Base-by-base conservation (phyloP, 371 early-diverging fungal species). In the Nematocida homosporus region DNA sequence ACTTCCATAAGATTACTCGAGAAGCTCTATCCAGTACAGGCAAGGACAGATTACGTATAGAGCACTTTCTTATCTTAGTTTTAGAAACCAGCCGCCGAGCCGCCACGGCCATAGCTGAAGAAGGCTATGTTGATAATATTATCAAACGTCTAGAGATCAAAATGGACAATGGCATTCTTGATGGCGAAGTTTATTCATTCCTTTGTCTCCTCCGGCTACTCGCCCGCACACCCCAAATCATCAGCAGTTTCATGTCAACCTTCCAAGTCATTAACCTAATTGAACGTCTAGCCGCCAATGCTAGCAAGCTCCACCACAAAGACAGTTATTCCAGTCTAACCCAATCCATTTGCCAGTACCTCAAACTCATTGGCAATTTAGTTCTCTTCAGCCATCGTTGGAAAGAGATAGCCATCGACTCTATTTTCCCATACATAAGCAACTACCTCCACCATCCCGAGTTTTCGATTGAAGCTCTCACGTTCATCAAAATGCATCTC, bases 241-340 rank as follows among this genome's bases (percentile, higher is more conserved):
- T 57, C 3, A 29, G 48, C 6, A 5, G n/a, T 23, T 41, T 53
- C 35, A 18, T 72, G 41, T 61, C 51, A 5, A 20, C 61, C 3
- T 50, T 61, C 63, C 77, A 51, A 51, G 51, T 72, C 25, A 51
- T 37, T 13, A 72, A 72, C 34, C 16, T 61, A 37, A 16, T 72
- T 5, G 75, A 72, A 38, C 50, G 55, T n/a, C 16, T 72, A 4
- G 53, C 52, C 0, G 23, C 32, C n/a, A 32, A 30, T 8, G 32
- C 40, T 6, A 52, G 54, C 23, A 53, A 18, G 23, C 30, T 47
- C 13, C 52, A 50, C 32, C 52, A 29, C 8, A 47, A 32, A 23
- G 16, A 61, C 2, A 13, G 10, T 18, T 72, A 72, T 44, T 34
- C 3, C 0, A 64, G 63, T 53, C 13, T 61, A 25, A 5, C 8